phyloP scores from a whole-genome alignment of 805 yeast species.

The Lipomyces yamadae region DNA sequence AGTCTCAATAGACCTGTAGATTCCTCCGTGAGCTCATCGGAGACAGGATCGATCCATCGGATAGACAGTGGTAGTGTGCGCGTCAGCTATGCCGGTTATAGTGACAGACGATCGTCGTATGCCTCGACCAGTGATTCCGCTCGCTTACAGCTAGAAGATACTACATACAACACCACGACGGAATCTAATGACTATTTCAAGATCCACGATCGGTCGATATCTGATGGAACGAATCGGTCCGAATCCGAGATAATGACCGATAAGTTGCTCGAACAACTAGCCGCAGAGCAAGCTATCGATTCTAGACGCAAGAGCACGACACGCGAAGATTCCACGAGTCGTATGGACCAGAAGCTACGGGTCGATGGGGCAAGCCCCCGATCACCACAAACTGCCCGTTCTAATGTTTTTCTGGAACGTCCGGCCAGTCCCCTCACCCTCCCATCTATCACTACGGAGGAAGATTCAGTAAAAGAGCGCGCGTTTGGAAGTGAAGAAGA shows the following conservation, averaged over 20 bases:
- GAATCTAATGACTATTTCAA: not conserved
- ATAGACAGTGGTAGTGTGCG: slow-evolving; percentile 1
- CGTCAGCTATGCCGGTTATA: not conserved
- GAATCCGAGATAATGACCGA: slow-evolving; percentile 31
- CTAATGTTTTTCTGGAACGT: not conserved
- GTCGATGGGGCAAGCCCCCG: not conserved
- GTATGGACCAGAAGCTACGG: not conserved
- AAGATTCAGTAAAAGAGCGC: not conserved
- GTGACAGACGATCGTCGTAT: slow-evolving; percentile 10
- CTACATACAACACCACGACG: not conserved
- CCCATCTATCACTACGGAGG: not conserved
- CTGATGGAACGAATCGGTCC: slow-evolving; percentile 17
- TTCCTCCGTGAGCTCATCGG: slow-evolving; percentile 27
- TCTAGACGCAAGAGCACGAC: slow-evolving; percentile 4
- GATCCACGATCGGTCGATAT: slow-evolving; percentile 21
- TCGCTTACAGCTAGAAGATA: not conserved
- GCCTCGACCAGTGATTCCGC: slow-evolving; percentile 12
- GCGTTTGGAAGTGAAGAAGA: not conserved
- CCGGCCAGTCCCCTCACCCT: slow-evolving; percentile 1
- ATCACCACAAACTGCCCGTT: not conserved
- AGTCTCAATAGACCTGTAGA: slow-evolving; percentile 26
- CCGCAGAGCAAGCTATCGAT: slow-evolving; percentile 12
- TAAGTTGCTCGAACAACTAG: slow-evolving; percentile 18
- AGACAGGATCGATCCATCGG: slow-evolving; percentile 20
- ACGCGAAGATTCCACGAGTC: not conserved